Percentiles rank a stretch among this genome's conserved stretches.
Evolutionary conservation across 345 rosid genomes (phyloP).

Genomic region (Raphanus raphanistrum): DNA sequence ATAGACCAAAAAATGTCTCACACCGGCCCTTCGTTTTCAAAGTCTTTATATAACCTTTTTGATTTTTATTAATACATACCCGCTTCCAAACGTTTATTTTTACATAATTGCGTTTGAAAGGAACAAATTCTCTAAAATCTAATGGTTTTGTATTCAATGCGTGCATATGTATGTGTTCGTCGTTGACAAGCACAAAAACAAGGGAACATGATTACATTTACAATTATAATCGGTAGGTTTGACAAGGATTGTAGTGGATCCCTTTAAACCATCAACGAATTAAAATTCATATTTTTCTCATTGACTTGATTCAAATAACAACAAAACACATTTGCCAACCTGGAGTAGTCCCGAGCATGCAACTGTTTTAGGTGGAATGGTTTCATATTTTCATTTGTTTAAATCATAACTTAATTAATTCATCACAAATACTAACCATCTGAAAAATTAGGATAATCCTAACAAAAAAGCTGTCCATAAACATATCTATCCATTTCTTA

Average conservation of each 20-base stretch:
- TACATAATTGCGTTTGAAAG: neutral
- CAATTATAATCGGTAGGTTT: neutral
- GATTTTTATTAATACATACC: neutral
- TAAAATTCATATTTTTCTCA: neutral
- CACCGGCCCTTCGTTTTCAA: constrained; percentile 7
- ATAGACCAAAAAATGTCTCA: constrained; percentile 16
- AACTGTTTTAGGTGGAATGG: neutral
- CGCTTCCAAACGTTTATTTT: neutral
- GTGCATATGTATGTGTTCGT: neutral
- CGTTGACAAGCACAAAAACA: neutral
- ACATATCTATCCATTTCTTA: too few relatives aligned
- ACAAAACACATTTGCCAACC: neutral
- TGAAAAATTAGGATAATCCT: neutral
- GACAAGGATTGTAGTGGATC: neutral
- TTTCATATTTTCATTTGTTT: neutral
- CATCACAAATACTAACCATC: neutral
- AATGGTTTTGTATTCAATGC: neutral
- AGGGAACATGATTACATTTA: neutral
- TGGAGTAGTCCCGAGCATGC: neutral
- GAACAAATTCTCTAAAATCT: neutral
- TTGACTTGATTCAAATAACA: neutral
- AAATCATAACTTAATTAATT: neutral
- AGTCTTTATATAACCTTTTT: neutral
- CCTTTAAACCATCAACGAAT: neutral
- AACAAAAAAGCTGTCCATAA: neutral